Evolutionary conservation across 78 protist genomes (phyloP), one percentile per base, ranked within the genome.

Genomic region (Dictyostelium brefeldianum): DNA sequence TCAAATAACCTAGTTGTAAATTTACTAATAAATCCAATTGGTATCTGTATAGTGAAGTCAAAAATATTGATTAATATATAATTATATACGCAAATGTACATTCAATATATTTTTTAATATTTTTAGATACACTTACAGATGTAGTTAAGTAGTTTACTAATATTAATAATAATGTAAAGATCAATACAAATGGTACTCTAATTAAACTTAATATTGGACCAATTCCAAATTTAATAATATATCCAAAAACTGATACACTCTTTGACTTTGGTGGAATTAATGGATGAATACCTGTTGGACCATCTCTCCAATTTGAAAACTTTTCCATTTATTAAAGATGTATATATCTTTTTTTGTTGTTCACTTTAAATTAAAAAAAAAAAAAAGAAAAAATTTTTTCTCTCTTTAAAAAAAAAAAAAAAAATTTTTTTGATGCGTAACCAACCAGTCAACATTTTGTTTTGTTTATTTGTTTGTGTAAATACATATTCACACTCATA

Each of bases 241-340:
- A 54, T 29, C 79, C 78, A 48, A 87, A 17, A 5, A 56, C 31
- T 36, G 48, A 17, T 54, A 54, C 70, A 29, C 41, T n/a, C 56
- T 78, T 78, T 18, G 48, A 50, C 25, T 62, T 87, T 74, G 93
- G 59, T 87, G 93, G 93, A 48, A 87, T 64, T n/a, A 87, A 64
- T 47, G 93, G 93, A 47, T 77, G 81, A 36, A 87, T 87, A 65
- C 93, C 93, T n/a, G 93, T 87, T 65, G 93, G 93, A 7, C 93
- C 93, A 87, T 87, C 93, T 87, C 93, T 87, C 93, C 93, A 87
- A 51, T 87, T 62, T 59, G 93, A 87, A 36, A 77, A 87, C 53
- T 87, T 87, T 56, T 87, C 93, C 93, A 87, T 87, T 29, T 77
- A 53, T n/a, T n/a, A n/a, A n/a, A n/a, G n/a, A n/a, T n/a, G n/a